Evolutionary conservation across 345 rosid species (phyloP), one percentile per base, ranked within the genome.

Genomic region (Stellera chamaejasme): DNA sequence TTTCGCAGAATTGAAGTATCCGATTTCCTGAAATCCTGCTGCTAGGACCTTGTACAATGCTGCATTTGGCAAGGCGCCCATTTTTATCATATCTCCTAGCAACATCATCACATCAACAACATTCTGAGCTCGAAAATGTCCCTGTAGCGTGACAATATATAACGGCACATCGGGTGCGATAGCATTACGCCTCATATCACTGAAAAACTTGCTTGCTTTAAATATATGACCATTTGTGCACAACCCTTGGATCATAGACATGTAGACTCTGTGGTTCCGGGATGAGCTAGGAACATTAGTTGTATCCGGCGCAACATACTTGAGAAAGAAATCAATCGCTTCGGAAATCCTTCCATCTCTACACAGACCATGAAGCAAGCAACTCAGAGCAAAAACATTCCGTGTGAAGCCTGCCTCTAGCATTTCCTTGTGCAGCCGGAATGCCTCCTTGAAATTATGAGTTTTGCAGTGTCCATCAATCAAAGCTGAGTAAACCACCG

Each of bases 61-160:
- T 52, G 67, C 59, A 60, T 77, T 76, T 12, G 84, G 84, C 72
- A 87, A 11, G 10, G 66, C 45, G 25, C 90, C 86, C 66, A 63
- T 75, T 82, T 83, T 81, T 64, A 79, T 71, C 78, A 79, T 76
- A 62, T 86, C 95, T 25, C 81, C 79, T 23, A 77, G 88, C 78
- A 86, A 66, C 74, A 79, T 68, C 86, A 75, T 72, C 45, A 78
- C 67, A 62, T 78, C 83, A 7, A 48, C 45, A 69, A 77, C 63
- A 59, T 54, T 69, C 69, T 71, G 80, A 61, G 67, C 86, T 49
- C 55, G 73, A 42, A 79, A 67, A 62, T 79, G 74, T 45, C 85
- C 79, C 67, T 32, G 56, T 59, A 80, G 39, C 49, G 76, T 77
- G 62, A 61, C 50, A 27, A 48, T 48, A 59, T 76, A 80, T 27